A percentile compares a stretch with the other conserved stretches of the same genome.
These are phyloP conservation scores for Trichosporon sp. DNA, from an alignment of 1,284 basidiomycete genomes.

Conservation along the genomic window DNA sequence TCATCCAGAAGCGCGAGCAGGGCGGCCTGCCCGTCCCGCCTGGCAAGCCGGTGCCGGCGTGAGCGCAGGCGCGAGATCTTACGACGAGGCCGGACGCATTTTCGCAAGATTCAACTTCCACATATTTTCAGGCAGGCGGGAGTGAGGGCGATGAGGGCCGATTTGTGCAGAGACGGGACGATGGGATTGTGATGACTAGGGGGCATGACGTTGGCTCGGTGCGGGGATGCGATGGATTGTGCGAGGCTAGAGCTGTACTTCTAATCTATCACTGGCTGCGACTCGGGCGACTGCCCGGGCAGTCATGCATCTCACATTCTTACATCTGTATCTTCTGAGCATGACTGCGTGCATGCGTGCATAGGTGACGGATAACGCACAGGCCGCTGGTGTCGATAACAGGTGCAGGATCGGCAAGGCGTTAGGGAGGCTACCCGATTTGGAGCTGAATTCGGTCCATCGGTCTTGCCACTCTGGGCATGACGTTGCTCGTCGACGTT, in stretches of 20 bases:
- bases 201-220: not conserved
- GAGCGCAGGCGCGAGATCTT: not conserved
- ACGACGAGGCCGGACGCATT: not conserved
- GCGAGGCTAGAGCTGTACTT: constrained; percentile 13
- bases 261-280: constrained; percentile 3
- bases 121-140: not conserved
- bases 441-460: not conserved
- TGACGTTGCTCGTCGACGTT: constrained; percentile 8
- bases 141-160: not conserved
- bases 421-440: not conserved
- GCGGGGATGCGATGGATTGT: constrained; percentile 3
- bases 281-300: constrained; percentile 3
- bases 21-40: not conserved
- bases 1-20: constrained; percentile 34
- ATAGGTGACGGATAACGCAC: not conserved
- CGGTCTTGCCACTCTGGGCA: constrained; percentile 17
- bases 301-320: constrained; percentile 12
- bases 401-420: not conserved
- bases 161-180: not conserved
- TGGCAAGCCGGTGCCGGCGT: not conserved
- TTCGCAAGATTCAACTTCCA: not conserved
- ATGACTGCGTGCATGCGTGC: not conserved
- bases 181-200: not conserved
- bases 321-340: not conserved
- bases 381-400: not conserved